Base-by-base conservation (phyloP, 1,284 basidiomycete species). In the Apiotrichum porosum region DNA sequence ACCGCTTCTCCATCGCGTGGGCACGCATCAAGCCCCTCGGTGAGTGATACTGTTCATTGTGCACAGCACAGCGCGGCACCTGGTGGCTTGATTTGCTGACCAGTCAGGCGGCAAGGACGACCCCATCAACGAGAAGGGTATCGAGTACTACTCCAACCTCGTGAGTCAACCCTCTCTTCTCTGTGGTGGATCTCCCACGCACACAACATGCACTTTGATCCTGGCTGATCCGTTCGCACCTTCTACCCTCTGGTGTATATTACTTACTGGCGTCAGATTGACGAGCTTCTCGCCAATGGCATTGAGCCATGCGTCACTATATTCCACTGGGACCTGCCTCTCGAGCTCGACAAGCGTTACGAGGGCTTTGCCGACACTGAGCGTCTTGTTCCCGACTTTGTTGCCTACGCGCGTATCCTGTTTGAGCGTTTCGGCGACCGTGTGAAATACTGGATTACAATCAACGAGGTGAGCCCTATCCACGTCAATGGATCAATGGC, bases 371-470 rank as follows among this genome's bases (percentile, higher is more conserved):
- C 39, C 13, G 37, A 46, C 36, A 33, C 50, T 19, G 42, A 50
- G 2, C 49, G 54, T n/a, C 44, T 64, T 43, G 74, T 82, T 9
- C 69, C 77, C 31, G 84, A 86, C 66, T 86, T 78, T 58, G 77
- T 77, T 24, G 74, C 78, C 54, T 87, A 83, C 61, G 79, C 84
- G 9, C 74, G 82, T 77, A 69, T 83, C 18, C 82, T 82, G 63
- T 88, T 87, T 63, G 76, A 82, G 46, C 76, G 80, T 5, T 83
- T 84, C 56, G 85, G 85, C 9, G 83, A 84, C 66, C 76, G 83
- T 33, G 84, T 86, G 52, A 84, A 84, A 65, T 74, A 83, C 64
- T 86, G 85, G 84, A 64, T 71, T 50, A 72, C 69, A 6, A 57
- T 68, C 56, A 72, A 72, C 53, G 69, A 72, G 61, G n/a, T n/a